phyloP scores from a whole-genome alignment of 768 basidiomycete species.

The Galerina sulciceps region DNA sequence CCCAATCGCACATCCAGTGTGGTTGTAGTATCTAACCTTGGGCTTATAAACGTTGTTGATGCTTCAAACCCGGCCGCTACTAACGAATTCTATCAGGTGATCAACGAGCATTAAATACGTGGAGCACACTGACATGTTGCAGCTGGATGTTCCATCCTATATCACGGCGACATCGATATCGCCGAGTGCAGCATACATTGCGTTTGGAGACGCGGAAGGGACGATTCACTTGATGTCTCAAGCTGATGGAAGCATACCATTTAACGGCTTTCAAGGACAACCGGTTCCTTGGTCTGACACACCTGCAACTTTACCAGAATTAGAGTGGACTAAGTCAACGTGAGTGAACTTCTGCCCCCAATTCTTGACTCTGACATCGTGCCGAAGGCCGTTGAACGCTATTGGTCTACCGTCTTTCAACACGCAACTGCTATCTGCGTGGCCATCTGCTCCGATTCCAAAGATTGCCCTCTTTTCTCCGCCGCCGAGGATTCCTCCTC shows the following conservation, averaged over 20 bases:
- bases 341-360: constrained; percentile 39
- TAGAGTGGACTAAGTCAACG: constrained; percentile 87
- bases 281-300: constrained; percentile 85
- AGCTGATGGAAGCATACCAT: constrained; percentile 68
- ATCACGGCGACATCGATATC: constrained; percentile 83
- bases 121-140: constrained; percentile 8
- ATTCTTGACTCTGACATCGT: not conserved
- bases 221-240: constrained; percentile 82
- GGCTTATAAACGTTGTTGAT: constrained; percentile 86
- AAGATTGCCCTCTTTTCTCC: constrained; percentile 59
- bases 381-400: constrained; percentile 76
- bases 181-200: constrained; percentile 87
- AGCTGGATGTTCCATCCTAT: constrained; percentile 78
- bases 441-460: constrained; percentile 50
- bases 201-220: constrained; percentile 90
- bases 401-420: constrained; percentile 91
- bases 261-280: constrained; percentile 91
- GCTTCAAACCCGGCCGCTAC: constrained; percentile 68
- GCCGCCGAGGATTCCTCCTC: constrained; percentile 77
- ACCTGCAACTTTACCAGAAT: constrained; percentile 66
- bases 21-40: constrained; percentile 77
- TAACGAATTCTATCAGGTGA: constrained; percentile 83
- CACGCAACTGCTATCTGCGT: constrained; percentile 73
- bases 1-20: constrained; percentile 78
- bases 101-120: not conserved